Evolutionary conservation across 495 filamentous ascomycete genomes (phyloP).

Genomic region (Neohortaea acidophila): DNA sequence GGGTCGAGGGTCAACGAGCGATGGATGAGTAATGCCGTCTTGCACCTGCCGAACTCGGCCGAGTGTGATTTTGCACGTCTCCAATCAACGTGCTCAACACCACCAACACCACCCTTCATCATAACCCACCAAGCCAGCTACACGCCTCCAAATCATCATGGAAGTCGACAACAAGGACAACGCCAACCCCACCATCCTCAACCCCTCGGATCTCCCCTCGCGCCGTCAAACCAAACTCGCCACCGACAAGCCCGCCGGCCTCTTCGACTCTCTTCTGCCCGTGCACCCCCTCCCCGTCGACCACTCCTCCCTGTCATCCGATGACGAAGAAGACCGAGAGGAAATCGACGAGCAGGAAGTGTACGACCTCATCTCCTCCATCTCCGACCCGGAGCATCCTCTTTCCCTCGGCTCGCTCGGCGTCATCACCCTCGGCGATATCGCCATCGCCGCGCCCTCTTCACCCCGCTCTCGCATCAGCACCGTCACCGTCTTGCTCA

Average conservation of each 20-base stretch:
- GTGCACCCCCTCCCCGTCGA: slow-evolving; percentile 38
- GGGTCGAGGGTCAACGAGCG: too few species aligned
- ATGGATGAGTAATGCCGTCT: too few species aligned
- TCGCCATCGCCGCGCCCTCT: slow-evolving; percentile 44
- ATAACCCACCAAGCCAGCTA: too few species aligned
- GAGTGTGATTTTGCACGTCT: too few species aligned
- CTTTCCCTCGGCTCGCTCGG: slow-evolving; percentile 81
- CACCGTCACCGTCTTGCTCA: slow-evolving; percentile 58
- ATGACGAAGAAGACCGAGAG: slow-evolving; percentile 51
- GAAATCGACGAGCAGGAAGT: slow-evolving; percentile 94
- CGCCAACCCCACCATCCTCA: slow-evolving; percentile 87
- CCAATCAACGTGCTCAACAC: too few species aligned
- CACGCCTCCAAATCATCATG: slow-evolving; percentile 24
- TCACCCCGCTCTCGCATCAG: slow-evolving; percentile 29
- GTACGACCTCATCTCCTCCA: slow-evolving; percentile 83
- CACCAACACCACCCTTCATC: too few species aligned
- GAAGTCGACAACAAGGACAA: slow-evolving; percentile 58
- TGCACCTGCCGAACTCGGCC: too few species aligned
- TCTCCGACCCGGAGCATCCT: slow-evolving; percentile 92
- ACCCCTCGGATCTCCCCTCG: slow-evolving; percentile 78
- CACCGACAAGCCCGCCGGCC: slow-evolving; percentile 31
- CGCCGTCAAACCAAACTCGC: slow-evolving; percentile 36
- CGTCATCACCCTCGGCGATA: slow-evolving; percentile 87
- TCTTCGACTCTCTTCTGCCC: slow-evolving; percentile 32
- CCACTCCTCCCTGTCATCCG: slow-evolving; percentile 32